These are phyloP conservation scores for Naegleria lovaniensis DNA, from an alignment of 208 protist species.

Conservation along the genomic window DNA sequence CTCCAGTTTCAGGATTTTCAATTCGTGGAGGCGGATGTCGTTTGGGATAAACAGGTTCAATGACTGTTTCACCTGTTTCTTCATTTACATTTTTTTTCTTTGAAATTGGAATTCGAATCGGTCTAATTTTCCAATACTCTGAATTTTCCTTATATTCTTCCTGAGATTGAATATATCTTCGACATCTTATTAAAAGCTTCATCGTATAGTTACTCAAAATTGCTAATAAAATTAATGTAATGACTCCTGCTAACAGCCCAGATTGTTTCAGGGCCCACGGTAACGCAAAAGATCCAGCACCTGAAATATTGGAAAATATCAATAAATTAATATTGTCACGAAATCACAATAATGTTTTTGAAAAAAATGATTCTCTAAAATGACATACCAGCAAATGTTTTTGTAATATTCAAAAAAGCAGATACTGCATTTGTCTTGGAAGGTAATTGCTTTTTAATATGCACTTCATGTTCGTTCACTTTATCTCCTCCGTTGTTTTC, in stretches of 20 bases:
- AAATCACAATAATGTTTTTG: too few species aligned
- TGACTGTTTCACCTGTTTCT: neutral
- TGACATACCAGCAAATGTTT: neutral
- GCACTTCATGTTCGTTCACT: neutral
- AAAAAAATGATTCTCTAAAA: too few species aligned
- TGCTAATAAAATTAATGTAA: neutral
- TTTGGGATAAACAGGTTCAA: neutral
- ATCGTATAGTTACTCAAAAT: constrained; percentile 20
- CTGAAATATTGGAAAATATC: constrained; percentile 11
- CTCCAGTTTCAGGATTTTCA: neutral
- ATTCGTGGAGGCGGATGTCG: neutral
- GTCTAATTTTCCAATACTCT: constrained; percentile 14
- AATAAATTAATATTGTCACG: too few species aligned
- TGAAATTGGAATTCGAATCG: neutral
- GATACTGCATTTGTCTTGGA: neutral
- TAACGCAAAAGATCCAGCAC: constrained; percentile 6
- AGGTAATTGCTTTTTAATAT: neutral
- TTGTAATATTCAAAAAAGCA: neutral
- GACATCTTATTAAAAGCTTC: neutral
- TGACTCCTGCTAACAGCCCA: neutral
- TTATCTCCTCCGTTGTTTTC: neutral
- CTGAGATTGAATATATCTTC: constrained; percentile 19
- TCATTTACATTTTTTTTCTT: neutral
- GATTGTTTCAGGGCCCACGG: constrained; percentile 16
- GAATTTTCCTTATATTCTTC: neutral